Conservation (phyloP, 805 yeast genomes). For the Ogataea henricii region DNA sequence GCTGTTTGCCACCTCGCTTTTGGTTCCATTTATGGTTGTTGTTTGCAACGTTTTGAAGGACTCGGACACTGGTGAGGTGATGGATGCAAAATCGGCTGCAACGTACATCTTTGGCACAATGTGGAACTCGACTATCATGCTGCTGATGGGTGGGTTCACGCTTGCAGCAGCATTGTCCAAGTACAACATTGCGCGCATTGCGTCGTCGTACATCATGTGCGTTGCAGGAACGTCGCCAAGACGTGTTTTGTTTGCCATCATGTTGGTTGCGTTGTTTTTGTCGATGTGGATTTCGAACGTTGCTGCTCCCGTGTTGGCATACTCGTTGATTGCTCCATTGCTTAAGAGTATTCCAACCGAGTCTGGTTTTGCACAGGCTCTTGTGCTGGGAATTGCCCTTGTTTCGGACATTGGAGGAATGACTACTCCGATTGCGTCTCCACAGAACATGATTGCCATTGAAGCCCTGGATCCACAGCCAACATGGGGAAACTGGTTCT, state of each 20-base stretch:
- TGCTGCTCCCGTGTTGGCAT: constrained; percentile 57
- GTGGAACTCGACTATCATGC: constrained; percentile 57
- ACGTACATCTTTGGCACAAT: constrained; percentile 47
- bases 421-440: constrained; percentile 58
- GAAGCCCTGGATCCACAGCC: constrained; percentile 55
- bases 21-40: constrained; percentile 50
- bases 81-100: constrained; percentile 46
- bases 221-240: constrained; percentile 55
- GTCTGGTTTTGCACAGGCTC: constrained; percentile 33
- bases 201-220: constrained; percentile 49
- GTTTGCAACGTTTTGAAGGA: constrained; percentile 51
- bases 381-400: constrained; percentile 44
- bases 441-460: constrained; percentile 56
- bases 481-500: constrained; percentile 60
- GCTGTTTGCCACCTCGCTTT: constrained; percentile 48
- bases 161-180: constrained; percentile 58
- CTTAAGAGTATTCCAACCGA: constrained; percentile 43
- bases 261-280: constrained; percentile 52
- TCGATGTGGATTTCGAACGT: constrained; percentile 63
- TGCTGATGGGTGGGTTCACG: constrained; percentile 56
- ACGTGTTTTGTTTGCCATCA: constrained; percentile 47
- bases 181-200: constrained; percentile 51
- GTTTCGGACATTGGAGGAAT: constrained; percentile 57
- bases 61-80: constrained; percentile 42
- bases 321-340: constrained; percentile 51